A percentile compares a stretch with the other conserved stretches of the same genome.
Conservation (phyloP, 495 filamentous ascomycete genomes). For the Aspergillus nanangensis region DNA sequence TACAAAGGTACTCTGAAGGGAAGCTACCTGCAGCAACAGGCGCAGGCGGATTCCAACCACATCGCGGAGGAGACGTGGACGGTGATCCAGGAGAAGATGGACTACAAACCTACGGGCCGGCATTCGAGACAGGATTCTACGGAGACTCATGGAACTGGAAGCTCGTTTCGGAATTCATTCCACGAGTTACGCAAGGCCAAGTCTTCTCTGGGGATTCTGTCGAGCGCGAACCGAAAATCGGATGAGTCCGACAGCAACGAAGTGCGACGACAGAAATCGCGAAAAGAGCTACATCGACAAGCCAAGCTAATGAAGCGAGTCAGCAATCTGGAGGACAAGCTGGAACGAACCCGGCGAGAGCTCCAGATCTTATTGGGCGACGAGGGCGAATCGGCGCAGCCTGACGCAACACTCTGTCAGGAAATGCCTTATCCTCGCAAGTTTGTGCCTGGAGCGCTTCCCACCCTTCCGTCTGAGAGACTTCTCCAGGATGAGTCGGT, state of each 20-base stretch:
- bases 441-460: conserved; percentile 53
- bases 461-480: conserved; percentile 57
- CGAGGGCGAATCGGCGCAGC: conserved; percentile 24
- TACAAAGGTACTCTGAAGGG: conserved; percentile 46
- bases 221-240: conserved; percentile 16
- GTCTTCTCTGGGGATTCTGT: conserved; percentile 26
- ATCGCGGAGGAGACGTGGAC: conserved; percentile 37
- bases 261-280: conserved; percentile 49
- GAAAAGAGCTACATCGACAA: conserved; percentile 58
- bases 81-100: conserved; percentile 33
- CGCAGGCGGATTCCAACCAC: conserved; percentile 13
- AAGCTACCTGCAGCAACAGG: conserved; percentile 22
- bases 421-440: conserved; percentile 39
- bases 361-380: conserved; percentile 46
- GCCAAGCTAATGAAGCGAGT: conserved; percentile 60
- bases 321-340: conserved; percentile 61
- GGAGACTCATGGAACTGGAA: conserved; percentile 15
- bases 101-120: conserved; percentile 14
- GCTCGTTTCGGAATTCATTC: conserved; percentile 33
- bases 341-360: conserved; percentile 54
- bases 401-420: conserved; percentile 13
- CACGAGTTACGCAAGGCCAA: conserved; percentile 35
- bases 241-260: conserved; percentile 26
- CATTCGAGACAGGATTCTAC: conserved; percentile 22
- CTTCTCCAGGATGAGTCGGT: conserved; percentile 35